A percentile compares a stretch with the other conserved stretches of the same genome.
These are phyloP conservation scores for Pseudocercospora fijiensis DNA, from an alignment of 2,329 filamentous ascomycete genomes.

Conservation along the genomic window DNA sequence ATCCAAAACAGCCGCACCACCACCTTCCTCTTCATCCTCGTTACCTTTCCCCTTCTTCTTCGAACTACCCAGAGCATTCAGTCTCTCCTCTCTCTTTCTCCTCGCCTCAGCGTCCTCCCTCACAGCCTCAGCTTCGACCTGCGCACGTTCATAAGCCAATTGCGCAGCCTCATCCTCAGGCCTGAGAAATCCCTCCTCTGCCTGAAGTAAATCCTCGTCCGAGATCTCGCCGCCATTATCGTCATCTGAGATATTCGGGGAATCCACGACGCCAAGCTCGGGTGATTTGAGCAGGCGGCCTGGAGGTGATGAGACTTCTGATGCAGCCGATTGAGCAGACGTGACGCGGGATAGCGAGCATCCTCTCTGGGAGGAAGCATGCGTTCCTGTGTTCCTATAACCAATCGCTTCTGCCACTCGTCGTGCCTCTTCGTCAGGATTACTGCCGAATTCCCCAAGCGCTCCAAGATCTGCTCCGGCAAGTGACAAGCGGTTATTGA, in stretches of 20 bases:
- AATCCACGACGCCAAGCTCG: conserved; percentile 12
- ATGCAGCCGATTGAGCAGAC: conserved; percentile 28
- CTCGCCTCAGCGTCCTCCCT: conserved; percentile 35
- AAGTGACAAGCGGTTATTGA: conserved; percentile 49
- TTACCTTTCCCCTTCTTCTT: conserved; percentile 24
- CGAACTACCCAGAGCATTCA: conserved; percentile 16
- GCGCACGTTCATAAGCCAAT: conserved; percentile 37
- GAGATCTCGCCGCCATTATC: conserved; percentile 30
- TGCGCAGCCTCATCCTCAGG: conserved; percentile 39
- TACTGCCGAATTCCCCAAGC: conserved; percentile 34
- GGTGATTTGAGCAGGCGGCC: conserved; percentile 42
- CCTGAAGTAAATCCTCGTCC: conserved; percentile 27
- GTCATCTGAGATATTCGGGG: conserved; percentile 2
- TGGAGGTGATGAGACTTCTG: conserved; percentile 50
- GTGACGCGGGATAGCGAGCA: conserved; percentile 33
- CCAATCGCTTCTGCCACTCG: conserved; percentile 45
- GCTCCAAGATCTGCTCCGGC: conserved; percentile 41
- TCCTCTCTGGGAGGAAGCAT: conserved; percentile 22
- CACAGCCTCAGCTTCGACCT: conserved; percentile 36
- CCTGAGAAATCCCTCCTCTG: conserved; percentile 28
- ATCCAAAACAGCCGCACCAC: conserved; percentile 37
- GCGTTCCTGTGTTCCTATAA: conserved; percentile 25
- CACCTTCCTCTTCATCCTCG: conserved; percentile 29
- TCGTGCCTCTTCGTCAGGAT: conserved; percentile 39
- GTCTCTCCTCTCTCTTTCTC: conserved; percentile 26